These are phyloP conservation scores for Mortierella claussenii DNA, from an alignment of 192 early-diverging fungal species.

Conservation along the genomic window DNA sequence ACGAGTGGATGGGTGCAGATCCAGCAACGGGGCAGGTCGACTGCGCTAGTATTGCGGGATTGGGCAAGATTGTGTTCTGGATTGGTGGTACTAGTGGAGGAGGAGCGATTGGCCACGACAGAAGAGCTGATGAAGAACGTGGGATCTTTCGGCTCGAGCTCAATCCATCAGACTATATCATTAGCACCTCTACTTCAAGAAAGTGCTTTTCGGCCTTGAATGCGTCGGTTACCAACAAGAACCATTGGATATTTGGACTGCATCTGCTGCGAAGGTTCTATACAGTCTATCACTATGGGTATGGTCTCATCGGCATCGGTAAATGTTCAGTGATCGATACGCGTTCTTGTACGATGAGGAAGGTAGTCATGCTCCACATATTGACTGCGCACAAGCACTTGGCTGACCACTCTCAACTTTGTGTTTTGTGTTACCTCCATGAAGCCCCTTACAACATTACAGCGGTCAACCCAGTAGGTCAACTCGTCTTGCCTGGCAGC, in stretches of 20 bases:
- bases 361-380: no score
- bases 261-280: constrained; percentile 23
- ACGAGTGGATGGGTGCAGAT: constrained; percentile 33
- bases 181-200: constrained; percentile 7
- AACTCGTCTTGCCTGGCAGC: constrained; percentile 10
- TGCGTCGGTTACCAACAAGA: constrained; percentile 1
- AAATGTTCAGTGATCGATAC: no score
- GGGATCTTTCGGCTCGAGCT: constrained; percentile 9
- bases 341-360: no score
- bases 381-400: background rate
- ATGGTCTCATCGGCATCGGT: constrained; percentile 34
- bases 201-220: constrained; percentile 35
- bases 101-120: no score
- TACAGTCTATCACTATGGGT: constrained; percentile 36
- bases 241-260: constrained; percentile 37
- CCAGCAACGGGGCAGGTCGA: constrained; percentile 25
- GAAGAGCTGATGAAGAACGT: no score
- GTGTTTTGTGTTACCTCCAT: no score
- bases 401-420: no score
- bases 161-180: constrained; percentile 31
- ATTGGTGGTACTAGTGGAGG: no score
- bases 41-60: constrained; percentile 1
- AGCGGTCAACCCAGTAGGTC: constrained; percentile 14
- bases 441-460: constrained; percentile 42
- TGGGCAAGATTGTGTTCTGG: constrained; percentile 16